Conservation (phyloP, 768 basidiomycete species). For the Amanita jacksonii region DNA sequence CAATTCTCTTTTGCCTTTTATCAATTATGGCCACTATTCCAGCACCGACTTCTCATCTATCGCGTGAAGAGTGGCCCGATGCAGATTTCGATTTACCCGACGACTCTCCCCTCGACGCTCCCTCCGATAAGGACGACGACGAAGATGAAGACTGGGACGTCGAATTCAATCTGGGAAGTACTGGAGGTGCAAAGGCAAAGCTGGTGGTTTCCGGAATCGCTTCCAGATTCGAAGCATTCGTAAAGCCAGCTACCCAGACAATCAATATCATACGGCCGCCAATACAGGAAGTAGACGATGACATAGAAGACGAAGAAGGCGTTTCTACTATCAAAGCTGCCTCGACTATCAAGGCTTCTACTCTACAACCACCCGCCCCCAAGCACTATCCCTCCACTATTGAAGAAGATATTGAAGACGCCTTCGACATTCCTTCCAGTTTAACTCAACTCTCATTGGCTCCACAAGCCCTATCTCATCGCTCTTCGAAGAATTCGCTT, state of each 20-base stretch:
- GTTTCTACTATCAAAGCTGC: slow-evolving; percentile 71
- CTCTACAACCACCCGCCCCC: slow-evolving; percentile 31
- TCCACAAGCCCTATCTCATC: slow-evolving; percentile 64
- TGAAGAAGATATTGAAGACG: slow-evolving; percentile 80
- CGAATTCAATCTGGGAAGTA: slow-evolving; percentile 60
- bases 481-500: slow-evolving; percentile 73
- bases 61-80: slow-evolving; percentile 78
- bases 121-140: slow-evolving; percentile 53
- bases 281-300: slow-evolving; percentile 34
- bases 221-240: slow-evolving; percentile 28
- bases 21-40: slow-evolving; percentile 47
- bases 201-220: slow-evolving; percentile 28
- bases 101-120: slow-evolving; percentile 54
- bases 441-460: slow-evolving; percentile 77
- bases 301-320: slow-evolving; percentile 71
- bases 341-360: slow-evolving; percentile 70
- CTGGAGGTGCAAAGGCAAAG: slow-evolving; percentile 40
- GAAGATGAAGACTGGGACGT: slow-evolving; percentile 74
- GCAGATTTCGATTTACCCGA: slow-evolving; percentile 83
- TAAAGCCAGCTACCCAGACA: slow-evolving; percentile 27
- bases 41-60: slow-evolving; percentile 41
- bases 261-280: slow-evolving; percentile 60
- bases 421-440: slow-evolving; percentile 70
- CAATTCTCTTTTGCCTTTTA: slow-evolving; percentile 12
- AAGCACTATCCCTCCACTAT: slow-evolving; percentile 30